These are phyloP conservation scores for Trichoderma atrobrunneum DNA, from an alignment of 2,329 filamentous ascomycete genomes.

Conservation along the genomic window DNA sequence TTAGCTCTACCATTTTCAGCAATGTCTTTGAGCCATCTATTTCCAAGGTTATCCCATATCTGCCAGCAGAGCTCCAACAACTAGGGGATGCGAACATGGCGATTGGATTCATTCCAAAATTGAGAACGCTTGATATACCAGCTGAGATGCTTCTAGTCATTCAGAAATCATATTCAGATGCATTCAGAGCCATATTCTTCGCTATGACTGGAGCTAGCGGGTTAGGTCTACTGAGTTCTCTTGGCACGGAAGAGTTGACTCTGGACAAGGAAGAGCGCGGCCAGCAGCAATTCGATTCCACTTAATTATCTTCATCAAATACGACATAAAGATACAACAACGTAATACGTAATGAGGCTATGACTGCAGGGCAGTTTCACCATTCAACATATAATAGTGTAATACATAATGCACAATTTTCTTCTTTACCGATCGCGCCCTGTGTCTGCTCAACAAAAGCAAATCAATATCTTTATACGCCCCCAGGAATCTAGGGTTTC, in stretches of 20 bases:
- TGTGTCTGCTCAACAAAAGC: neutral
- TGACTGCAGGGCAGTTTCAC: neutral
- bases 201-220: constrained; percentile 5
- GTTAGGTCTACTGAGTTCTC: neutral
- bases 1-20: constrained; percentile 19
- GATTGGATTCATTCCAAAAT: constrained; percentile 13
- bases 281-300: neutral
- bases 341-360: neutral
- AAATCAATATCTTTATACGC: too few species aligned
- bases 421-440: neutral
- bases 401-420: neutral
- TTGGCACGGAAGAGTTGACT: neutral
- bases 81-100: constrained; percentile 1
- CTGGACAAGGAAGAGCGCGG: constrained; percentile 6
- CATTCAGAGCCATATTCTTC: constrained; percentile 14
- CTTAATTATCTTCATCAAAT: neutral
- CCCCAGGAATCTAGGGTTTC: too few species aligned
- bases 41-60: neutral
- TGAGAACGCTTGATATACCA: neutral
- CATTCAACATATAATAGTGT: neutral
- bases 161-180: neutral
- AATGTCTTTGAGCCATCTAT: constrained; percentile 7
- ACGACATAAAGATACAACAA: neutral
- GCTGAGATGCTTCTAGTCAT: neutral
- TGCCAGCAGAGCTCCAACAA: neutral